These are phyloP conservation scores for Begonia fuchsioides DNA, from an alignment of 306 rosid species.

Conservation along the genomic window DNA sequence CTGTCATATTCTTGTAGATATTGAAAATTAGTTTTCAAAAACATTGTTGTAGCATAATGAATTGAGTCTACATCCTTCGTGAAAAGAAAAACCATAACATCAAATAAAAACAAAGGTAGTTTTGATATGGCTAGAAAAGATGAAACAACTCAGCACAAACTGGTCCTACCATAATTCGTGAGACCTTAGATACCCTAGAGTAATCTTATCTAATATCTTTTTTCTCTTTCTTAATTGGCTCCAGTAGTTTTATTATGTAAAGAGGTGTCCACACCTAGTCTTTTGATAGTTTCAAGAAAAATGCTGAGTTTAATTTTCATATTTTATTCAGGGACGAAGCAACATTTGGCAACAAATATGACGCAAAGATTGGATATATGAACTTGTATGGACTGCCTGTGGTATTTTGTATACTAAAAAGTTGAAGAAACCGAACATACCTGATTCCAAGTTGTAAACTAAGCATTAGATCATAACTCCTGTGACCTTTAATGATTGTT, in stretches of 20 bases:
- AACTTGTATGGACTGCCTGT: neutral
- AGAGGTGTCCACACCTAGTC: too few species aligned
- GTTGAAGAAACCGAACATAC: conserved; percentile 24
- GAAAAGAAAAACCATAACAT: too few species aligned
- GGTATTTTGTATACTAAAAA: conserved; percentile 1
- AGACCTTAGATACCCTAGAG: too few species aligned
- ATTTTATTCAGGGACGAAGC: neutral
- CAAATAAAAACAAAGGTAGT: too few species aligned
- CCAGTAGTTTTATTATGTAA: too few species aligned
- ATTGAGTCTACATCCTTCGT: neutral
- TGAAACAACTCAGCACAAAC: too few species aligned
- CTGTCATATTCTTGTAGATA: conserved; percentile 42
- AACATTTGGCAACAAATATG: neutral
- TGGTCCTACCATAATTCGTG: too few species aligned
- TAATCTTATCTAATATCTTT: too few species aligned
- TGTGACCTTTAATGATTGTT: conserved; percentile 85
- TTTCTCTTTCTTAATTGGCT: too few species aligned
- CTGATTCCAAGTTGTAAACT: conserved; percentile 99
- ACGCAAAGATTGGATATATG: conserved; percentile 2
- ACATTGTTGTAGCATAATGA: conserved; percentile 11
- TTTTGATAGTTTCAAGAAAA: too few species aligned
- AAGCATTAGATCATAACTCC: conserved; percentile 95
- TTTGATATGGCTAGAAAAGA: too few species aligned
- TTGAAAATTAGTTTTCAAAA: conserved; percentile 16
- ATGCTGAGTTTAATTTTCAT: too few species aligned